Evolutionary conservation across 352 stramenopile genomes (phyloP).

Genomic region (Globisporangium nagaii): DNA sequence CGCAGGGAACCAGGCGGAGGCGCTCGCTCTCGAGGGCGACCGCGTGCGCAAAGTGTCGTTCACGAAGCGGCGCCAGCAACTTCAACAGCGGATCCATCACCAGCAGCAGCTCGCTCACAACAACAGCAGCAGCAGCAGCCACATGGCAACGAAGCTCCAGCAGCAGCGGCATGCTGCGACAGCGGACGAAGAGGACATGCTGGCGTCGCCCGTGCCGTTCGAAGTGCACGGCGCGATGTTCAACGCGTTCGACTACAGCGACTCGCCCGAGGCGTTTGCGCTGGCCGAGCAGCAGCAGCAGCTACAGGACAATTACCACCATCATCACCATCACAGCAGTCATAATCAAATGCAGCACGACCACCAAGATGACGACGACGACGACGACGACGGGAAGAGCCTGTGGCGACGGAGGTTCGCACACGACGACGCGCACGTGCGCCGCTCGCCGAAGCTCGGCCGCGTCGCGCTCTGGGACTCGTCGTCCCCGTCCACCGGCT

Average conservation of each 20-base stretch:
- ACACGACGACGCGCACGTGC: background rate
- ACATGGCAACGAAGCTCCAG: conserved; percentile 8
- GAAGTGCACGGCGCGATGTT: conserved; percentile 13
- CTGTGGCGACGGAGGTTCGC: conserved; percentile 36
- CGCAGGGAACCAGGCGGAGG: conserved; percentile 5
- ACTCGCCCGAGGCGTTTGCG: conserved; percentile 33
- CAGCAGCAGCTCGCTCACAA: background rate
- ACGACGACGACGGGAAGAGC: conserved; percentile 12
- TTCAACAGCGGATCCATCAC: conserved; percentile 8
- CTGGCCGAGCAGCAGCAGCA: background rate
- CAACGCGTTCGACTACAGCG: conserved; percentile 45
- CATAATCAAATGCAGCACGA: background rate
- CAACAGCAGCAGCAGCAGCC: background rate
- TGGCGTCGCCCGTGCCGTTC: conserved; percentile 16
- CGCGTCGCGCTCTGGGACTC: conserved; percentile 35
- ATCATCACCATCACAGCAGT: background rate
- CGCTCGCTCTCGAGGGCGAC: conserved; percentile 16
- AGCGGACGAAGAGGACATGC: conserved; percentile 10
- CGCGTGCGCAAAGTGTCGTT: conserved; percentile 35
- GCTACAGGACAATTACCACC: conserved; percentile 7
- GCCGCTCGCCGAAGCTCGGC: conserved; percentile 28
- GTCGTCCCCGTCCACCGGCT: background rate
- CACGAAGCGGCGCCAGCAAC: conserved; percentile 21
- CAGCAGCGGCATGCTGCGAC: conserved; percentile 15
- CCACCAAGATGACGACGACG: background rate